Conservation (phyloP, 139 green algal genomes). For the Desmodesmus armatus region DNA sequence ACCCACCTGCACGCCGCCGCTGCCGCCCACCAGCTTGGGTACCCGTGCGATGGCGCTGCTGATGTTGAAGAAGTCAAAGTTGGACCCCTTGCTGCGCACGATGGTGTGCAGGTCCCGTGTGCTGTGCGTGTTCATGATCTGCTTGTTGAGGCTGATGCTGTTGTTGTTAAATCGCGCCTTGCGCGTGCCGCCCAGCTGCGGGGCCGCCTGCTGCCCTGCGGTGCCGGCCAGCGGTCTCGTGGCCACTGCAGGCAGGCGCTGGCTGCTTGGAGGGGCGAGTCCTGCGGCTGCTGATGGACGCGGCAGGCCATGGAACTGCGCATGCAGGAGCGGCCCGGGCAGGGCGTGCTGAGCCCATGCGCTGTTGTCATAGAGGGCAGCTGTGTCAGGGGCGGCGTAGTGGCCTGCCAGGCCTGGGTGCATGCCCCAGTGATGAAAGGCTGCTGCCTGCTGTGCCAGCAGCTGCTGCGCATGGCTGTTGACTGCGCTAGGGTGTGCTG, state of each 20-base stretch:
- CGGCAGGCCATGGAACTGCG: too few relatives aligned
- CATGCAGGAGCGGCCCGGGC: neutral
- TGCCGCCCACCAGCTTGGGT: conserved; percentile 66
- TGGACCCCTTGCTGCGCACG: conserved; percentile 50
- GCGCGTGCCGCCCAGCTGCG: neutral
- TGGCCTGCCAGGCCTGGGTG: conserved; percentile 4
- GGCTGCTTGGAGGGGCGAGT: neutral
- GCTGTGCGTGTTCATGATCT: conserved; percentile 54
- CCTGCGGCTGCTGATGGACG: too few relatives aligned
- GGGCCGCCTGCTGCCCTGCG: neutral
- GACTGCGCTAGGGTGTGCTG: neutral
- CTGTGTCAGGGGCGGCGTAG: conserved; percentile 4
- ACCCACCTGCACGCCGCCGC: conserved; percentile 37
- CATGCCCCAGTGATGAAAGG: conserved; percentile 23
- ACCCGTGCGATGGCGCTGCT: conserved; percentile 73
- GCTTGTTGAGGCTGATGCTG: conserved; percentile 56
- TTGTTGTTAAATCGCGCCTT: conserved; percentile 35
- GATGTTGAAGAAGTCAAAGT: conserved; percentile 81
- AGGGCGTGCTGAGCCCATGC: neutral
- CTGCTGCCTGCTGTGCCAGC: neutral
- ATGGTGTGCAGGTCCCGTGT: conserved; percentile 61
- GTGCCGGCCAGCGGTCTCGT: neutral
- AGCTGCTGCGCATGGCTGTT: too few relatives aligned
- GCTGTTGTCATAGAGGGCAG: conserved; percentile 17
- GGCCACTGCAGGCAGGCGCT: neutral